These are phyloP conservation scores for Elsinoe perseae DNA, from an alignment of 2,329 filamentous ascomycete species.

Conservation along the genomic window DNA sequence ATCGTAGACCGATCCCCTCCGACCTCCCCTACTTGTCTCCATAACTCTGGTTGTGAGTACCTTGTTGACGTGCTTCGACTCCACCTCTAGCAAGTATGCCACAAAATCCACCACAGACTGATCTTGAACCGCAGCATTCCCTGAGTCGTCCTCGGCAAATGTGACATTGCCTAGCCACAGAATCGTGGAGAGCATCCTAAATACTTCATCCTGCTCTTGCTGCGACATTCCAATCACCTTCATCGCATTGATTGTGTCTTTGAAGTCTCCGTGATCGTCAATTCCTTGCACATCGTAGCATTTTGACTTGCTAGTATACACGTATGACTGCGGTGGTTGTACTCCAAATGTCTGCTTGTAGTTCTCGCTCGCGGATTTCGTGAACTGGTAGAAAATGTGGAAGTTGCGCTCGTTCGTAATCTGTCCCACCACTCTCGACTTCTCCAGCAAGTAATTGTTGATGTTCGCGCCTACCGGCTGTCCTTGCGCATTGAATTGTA, in stretches of 20 bases:
- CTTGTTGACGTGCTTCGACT: conserved; percentile 69
- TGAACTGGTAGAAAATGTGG: conserved; percentile 99
- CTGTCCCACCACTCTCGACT: conserved; percentile 89
- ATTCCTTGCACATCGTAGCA: conserved; percentile 92
- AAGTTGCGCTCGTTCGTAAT: conserved; percentile 95
- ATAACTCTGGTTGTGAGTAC: conserved; percentile 85
- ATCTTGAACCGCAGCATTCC: conserved; percentile 79
- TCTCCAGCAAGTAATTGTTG: conserved; percentile 95
- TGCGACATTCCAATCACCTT: conserved; percentile 82
- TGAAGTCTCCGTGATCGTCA: conserved; percentile 80
- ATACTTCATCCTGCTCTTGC: conserved; percentile 88
- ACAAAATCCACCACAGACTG: conserved; percentile 90
- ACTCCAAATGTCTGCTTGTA: conserved; percentile 86
- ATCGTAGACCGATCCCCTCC: conserved; percentile 60
- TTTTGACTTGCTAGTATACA: conserved; percentile 89
- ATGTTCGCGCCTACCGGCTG: conserved; percentile 96
- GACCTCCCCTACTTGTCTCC: conserved; percentile 58
- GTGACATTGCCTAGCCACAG: conserved; percentile 93
- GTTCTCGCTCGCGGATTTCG: conserved; percentile 81
- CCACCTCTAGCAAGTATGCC: conserved; percentile 86
- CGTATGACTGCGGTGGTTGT: conserved; percentile 84
- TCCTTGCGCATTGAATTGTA: conserved; percentile 86
- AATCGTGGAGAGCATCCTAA: conserved; percentile 85
- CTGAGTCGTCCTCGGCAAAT: conserved; percentile 80
- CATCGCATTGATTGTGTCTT: conserved; percentile 91